phyloP scores from a whole-genome alignment of 2,329 filamentous ascomycete genomes.

The Ophiostoma angusticollis region DNA sequence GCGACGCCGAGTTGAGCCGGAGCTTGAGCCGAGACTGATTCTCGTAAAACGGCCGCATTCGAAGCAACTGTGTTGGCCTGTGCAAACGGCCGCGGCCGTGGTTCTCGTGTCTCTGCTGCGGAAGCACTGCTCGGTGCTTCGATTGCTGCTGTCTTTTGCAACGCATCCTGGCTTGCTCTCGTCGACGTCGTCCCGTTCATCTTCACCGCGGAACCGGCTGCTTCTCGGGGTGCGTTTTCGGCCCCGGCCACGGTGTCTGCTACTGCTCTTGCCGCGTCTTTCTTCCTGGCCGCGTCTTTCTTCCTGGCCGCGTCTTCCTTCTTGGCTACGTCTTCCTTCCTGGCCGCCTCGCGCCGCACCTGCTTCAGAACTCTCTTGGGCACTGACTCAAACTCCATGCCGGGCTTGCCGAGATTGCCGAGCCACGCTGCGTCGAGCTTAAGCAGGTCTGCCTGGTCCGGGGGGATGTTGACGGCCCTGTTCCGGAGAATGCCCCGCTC shows the following conservation, averaged over 20 bases:
- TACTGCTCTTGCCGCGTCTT: neutral
- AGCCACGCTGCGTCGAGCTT: constrained; percentile 15
- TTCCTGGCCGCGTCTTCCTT: neutral
- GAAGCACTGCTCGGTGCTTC: too few relatives aligned
- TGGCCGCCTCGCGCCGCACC: neutral
- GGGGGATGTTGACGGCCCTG: constrained; percentile 22
- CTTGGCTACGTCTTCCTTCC: neutral
- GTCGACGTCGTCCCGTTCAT: too few relatives aligned
- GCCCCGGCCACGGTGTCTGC: neutral
- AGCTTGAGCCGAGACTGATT: too few relatives aligned
- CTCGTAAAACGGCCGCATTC: too few relatives aligned
- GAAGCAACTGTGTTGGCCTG: too few relatives aligned
- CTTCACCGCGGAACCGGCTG: too few relatives aligned
- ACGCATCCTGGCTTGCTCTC: too few relatives aligned
- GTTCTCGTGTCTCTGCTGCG: too few relatives aligned
- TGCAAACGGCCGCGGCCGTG: too few relatives aligned
- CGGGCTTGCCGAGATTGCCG: neutral
- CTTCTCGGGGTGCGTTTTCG: too few relatives aligned
- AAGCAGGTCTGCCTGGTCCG: constrained; percentile 27
- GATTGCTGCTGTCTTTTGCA: too few relatives aligned
- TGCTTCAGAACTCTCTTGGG: constrained; percentile 2
- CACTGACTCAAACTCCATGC: neutral
- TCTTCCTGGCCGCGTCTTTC: neutral
- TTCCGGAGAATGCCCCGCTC: constrained; percentile 13
- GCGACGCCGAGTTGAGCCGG: too few relatives aligned